A percentile compares a stretch with the other conserved stretches of the same genome.
Evolutionary conservation across 306 rosid species (phyloP).

Genomic region (Betula pendula): DNA sequence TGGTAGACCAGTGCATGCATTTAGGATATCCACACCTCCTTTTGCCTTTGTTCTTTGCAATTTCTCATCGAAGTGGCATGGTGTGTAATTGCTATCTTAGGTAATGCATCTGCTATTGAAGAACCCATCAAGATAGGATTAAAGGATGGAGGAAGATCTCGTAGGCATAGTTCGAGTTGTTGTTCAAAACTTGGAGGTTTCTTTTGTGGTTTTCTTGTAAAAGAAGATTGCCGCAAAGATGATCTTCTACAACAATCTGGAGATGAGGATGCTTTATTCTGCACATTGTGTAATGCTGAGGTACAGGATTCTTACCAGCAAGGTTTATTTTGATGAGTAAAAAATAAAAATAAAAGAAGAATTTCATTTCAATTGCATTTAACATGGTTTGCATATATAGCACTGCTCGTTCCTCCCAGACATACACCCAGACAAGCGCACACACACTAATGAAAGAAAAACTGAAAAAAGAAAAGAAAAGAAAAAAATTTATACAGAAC

Average conservation of each 20-base stretch:
- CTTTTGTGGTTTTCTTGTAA: constrained; percentile 61
- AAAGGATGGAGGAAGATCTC: constrained; percentile 37
- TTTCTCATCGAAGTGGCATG: constrained; percentile 16
- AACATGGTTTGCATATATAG: neutral
- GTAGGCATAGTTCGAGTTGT: constrained; percentile 40
- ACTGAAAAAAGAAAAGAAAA: neutral
- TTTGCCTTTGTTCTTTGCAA: constrained; percentile 9
- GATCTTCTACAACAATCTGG: constrained; percentile 60
- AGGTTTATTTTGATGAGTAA: constrained; percentile 9
- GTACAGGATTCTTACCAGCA: constrained; percentile 32
- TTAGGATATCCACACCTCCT: constrained; percentile 1
- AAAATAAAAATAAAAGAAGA: no score
- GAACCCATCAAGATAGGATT: constrained; percentile 57
- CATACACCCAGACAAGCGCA: constrained; percentile 13
- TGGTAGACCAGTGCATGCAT: constrained; percentile 11
- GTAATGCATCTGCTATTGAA: constrained; percentile 42
- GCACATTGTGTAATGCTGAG: constrained; percentile 90
- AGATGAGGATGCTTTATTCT: constrained; percentile 71
- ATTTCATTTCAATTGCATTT: neutral
- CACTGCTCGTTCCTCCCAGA: neutral
- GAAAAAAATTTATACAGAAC: neutral
- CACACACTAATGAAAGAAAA: neutral
- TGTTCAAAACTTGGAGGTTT: constrained; percentile 61
- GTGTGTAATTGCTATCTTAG: constrained; percentile 11
- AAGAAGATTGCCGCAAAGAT: constrained; percentile 62